A percentile compares a stretch with the other conserved stretches of the same genome.
Conservation (phyloP, 768 basidiomycete species). For the Suillus lakei region DNA sequence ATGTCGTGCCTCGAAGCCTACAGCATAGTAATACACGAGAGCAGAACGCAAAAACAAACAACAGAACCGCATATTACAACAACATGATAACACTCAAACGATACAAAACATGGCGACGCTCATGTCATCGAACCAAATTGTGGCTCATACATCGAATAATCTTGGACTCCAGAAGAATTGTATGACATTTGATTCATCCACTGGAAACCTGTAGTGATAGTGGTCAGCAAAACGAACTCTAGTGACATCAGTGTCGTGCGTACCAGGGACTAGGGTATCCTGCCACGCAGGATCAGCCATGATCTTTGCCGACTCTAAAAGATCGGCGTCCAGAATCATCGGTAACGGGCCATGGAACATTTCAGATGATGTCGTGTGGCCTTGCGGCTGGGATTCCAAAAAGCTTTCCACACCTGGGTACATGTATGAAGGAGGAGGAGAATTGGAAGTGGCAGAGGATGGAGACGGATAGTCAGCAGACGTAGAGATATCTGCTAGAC, state of each 20-base stretch:
- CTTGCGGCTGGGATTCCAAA: background rate
- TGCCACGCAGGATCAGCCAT: slow-evolving; percentile 62
- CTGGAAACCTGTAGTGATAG: slow-evolving; percentile 33
- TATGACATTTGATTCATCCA: slow-evolving; percentile 38
- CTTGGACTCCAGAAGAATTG: slow-evolving; percentile 21
- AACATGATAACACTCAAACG: slow-evolving; percentile 9
- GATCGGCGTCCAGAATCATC: slow-evolving; percentile 61
- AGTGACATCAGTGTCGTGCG: slow-evolving; percentile 23
- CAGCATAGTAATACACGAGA: slow-evolving; percentile 5
- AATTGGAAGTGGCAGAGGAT: slow-evolving; percentile 25
- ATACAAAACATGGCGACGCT: background rate
- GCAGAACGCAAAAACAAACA: background rate
- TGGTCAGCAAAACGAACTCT: background rate
- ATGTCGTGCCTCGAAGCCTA: background rate
- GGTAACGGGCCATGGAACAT: slow-evolving; percentile 52
- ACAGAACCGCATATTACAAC: background rate
- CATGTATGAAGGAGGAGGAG: slow-evolving; percentile 18
- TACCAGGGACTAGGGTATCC: slow-evolving; percentile 59
- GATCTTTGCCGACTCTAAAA: slow-evolving; percentile 65
- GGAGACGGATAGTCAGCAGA: slow-evolving; percentile 44
- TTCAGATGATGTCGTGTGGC: slow-evolving; percentile 21
- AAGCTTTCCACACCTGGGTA: background rate
- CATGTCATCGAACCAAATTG: slow-evolving; percentile 21
- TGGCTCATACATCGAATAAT: slow-evolving; percentile 32
- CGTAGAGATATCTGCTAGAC: slow-evolving; percentile 17